Evolutionary conservation across 257 asterid genomes (phyloP).

Genomic region (Plectranthus barbatus): DNA sequence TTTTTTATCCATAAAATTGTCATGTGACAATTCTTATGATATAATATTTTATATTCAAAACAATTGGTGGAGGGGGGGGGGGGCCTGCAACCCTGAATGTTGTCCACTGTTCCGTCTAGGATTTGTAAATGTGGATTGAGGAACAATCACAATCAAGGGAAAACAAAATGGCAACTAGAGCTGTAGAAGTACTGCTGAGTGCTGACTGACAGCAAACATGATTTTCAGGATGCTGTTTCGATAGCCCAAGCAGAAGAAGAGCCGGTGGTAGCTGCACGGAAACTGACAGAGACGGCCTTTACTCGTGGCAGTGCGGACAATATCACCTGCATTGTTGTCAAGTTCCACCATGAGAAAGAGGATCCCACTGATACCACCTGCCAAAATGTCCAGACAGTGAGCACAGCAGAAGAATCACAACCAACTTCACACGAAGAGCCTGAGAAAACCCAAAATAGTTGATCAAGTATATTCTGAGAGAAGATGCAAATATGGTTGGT

Average conservation of each 20-base stretch:
- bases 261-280: slow-evolving; percentile 84
- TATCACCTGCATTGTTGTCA: slow-evolving; percentile 93
- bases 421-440: slow-evolving; percentile 5
- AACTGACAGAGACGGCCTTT: slow-evolving; percentile 88
- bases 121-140: background rate
- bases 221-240: slow-evolving; percentile 74
- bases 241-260: slow-evolving; percentile 74
- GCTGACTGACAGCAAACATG: background rate
- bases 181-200: background rate
- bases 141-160: no score
- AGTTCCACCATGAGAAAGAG: slow-evolving; percentile 49
- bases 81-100: background rate
- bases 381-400: slow-evolving; percentile 10
- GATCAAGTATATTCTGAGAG: slow-evolving; percentile 17
- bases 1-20: background rate
- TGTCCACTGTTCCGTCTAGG: background rate
- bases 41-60: background rate
- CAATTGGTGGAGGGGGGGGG: background rate
- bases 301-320: slow-evolving; percentile 95
- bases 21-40: background rate
- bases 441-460: slow-evolving; percentile 18
- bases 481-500: slow-evolving; percentile 4
- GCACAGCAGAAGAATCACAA: slow-evolving; percentile 3
- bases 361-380: slow-evolving; percentile 23
- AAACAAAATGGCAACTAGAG: background rate